These are phyloP conservation scores for Ceratocystis eucalypticola DNA, from an alignment of 2,329 filamentous ascomycete species.

Conservation along the genomic window DNA sequence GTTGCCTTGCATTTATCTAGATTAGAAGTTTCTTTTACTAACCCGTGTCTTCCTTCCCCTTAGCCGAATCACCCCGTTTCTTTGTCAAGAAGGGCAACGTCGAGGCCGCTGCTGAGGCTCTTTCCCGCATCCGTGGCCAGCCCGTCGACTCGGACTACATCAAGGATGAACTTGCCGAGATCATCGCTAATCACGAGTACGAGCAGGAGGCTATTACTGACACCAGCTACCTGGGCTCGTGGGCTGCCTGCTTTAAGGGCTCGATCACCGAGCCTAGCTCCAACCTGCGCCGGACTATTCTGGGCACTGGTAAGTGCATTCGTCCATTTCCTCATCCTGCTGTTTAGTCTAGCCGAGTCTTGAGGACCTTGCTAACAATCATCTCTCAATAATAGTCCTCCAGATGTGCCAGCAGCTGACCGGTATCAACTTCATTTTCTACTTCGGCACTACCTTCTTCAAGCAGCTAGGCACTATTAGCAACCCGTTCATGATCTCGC, in stretches of 20 bases:
- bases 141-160: conserved; percentile 59
- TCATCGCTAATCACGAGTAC: conserved; percentile 80
- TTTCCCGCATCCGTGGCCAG: conserved; percentile 62
- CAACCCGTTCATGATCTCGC: conserved; percentile 69
- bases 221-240: conserved; percentile 51
- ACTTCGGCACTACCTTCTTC: conserved; percentile 77
- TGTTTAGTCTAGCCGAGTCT: background rate
- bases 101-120: conserved; percentile 46
- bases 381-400: conserved; percentile 26
- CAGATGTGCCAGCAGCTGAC: conserved; percentile 55
- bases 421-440: conserved; percentile 89
- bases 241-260: conserved; percentile 55
- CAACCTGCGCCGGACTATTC: conserved; percentile 56
- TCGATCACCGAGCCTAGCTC: conserved; percentile 48
- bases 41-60: background rate
- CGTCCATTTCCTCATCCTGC: background rate
- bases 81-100: conserved; percentile 66
- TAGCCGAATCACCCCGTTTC: conserved; percentile 67
- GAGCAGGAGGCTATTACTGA: conserved; percentile 57
- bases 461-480: conserved; percentile 59
- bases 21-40: background rate
- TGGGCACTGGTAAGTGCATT: conserved; percentile 42
- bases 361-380: background rate
- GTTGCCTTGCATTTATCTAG: background rate
- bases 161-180: conserved; percentile 66